Evolutionary conservation across 169 alveolate genomes (phyloP), one percentile per base, ranked within the genome.

Genomic region (Babesia caballi): DNA sequence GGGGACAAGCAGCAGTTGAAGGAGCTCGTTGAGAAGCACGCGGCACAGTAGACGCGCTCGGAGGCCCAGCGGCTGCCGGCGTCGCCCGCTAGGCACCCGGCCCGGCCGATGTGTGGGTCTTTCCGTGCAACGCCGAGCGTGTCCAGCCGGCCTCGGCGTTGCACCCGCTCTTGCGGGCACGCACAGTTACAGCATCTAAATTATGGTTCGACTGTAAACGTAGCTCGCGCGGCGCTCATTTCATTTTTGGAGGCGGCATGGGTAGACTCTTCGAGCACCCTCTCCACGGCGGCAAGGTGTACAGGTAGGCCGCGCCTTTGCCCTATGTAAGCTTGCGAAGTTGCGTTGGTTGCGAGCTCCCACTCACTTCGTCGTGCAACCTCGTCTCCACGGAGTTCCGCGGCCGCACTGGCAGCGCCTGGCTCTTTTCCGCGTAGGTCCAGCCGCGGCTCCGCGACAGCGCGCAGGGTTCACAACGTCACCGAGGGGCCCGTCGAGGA

Each of bases 371-470:
- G 32, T 77, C 88, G 28, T 66, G 49, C 33, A 87, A 88, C 58
- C 66, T 84, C 32, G 52, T 88, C 2, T 89, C 94, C 6, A 89
- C 92, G 23, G 67, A 82, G 46, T 91, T 91, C 68, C 53, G 95
- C 25, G 95, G 95, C 19, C 84, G 95, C 35, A 91, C 95, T n/a
- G 95, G 95, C 17, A 83, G 91, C 21, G 95, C 95, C 0, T 91
- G 95, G 95, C 90, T 91, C 7, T 91, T 91, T 50, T 76, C 90
- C 28, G 71, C 56, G 92, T 85, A 50, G 17, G 56, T 40, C 17
- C 25, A 11, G 15, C 28, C 21, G 32, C 9, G n/a, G 14, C 3
- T 15, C 25, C 7, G 28, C 33, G 23, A 4, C 14, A 30, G 23
- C 38, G 51, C 52, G 51, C 85, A 91, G 93, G 76, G 96, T 92